These are phyloP conservation scores for Trichoderma atrobrunneum DNA, from an alignment of 2,329 filamentous ascomycete genomes.

Conservation along the genomic window DNA sequence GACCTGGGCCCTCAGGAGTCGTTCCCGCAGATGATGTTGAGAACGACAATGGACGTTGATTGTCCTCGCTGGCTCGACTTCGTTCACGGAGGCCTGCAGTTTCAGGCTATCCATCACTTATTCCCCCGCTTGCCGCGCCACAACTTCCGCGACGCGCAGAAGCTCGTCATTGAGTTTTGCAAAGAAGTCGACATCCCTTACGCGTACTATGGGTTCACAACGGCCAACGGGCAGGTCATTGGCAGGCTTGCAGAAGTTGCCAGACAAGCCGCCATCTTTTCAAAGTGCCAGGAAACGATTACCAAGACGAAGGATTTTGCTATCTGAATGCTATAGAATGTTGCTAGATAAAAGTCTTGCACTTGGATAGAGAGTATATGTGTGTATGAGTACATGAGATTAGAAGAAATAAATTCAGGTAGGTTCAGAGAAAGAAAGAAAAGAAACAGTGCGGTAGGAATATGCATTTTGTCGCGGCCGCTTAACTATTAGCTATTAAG, in stretches of 20 bases:
- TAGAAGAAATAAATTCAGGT: background rate
- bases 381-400: background rate
- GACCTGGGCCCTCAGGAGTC: constrained; percentile 64
- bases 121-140: constrained; percentile 67
- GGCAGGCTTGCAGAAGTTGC: constrained; percentile 20
- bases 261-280: constrained; percentile 19
- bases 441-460: background rate
- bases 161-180: constrained; percentile 19
- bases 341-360: background rate
- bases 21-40: constrained; percentile 66
- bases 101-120: constrained; percentile 69
- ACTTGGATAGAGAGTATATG: background rate
- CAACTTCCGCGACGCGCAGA: constrained; percentile 60
- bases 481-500: background rate
- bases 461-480: background rate
- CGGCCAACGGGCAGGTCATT: constrained; percentile 20
- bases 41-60: constrained; percentile 72
- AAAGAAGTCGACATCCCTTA: constrained; percentile 20
- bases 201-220: constrained; percentile 19
- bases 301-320: background rate
- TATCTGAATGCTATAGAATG: background rate
- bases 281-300: constrained; percentile 17
- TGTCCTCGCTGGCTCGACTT: constrained; percentile 71
- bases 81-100: constrained; percentile 69
- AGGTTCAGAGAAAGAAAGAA: background rate